These are phyloP conservation scores for Penicillium decumbens DNA, from an alignment of 2,329 filamentous ascomycete genomes.

Conservation along the genomic window DNA sequence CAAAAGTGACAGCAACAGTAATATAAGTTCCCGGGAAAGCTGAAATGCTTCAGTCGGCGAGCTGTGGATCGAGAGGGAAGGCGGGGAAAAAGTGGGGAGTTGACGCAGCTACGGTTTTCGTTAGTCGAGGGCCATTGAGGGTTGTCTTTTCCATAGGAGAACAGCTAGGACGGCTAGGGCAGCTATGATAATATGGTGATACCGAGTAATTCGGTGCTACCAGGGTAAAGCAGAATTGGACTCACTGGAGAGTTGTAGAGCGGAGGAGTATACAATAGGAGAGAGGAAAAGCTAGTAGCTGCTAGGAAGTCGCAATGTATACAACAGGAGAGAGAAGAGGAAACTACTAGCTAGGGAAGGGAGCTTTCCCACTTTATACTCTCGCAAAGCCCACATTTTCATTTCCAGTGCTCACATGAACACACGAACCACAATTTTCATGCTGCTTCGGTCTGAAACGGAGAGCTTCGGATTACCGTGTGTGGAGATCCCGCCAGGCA, in stretches of 20 bases:
- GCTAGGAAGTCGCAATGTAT: neutral
- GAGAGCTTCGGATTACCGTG: constrained; percentile 31
- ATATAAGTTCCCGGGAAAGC: neutral
- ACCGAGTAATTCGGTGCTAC: neutral
- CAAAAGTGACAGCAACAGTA: neutral
- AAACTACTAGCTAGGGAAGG: neutral
- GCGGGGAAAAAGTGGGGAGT: constrained; percentile 33
- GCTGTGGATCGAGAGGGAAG: constrained; percentile 14
- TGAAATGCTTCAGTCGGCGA: neutral
- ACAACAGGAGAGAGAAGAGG: neutral
- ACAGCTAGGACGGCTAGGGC: neutral
- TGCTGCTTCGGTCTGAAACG: constrained; percentile 17
- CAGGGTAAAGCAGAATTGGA: neutral
- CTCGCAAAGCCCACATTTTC: neutral
- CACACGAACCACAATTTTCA: constrained; percentile 27
- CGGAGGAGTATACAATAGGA: neutral
- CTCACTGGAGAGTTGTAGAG: neutral
- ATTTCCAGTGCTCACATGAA: constrained; percentile 33
- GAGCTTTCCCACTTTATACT: neutral
- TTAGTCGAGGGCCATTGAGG: neutral
- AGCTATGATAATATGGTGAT: constrained; percentile 19
- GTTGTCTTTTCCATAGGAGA: neutral
- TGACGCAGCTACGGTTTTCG: constrained; percentile 9
- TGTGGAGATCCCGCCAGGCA: constrained; percentile 28
- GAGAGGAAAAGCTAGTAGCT: neutral